phyloP scores from a whole-genome alignment of 1,284 basidiomycete genomes.

The Cutaneotrichosporon arboriforme region DNA sequence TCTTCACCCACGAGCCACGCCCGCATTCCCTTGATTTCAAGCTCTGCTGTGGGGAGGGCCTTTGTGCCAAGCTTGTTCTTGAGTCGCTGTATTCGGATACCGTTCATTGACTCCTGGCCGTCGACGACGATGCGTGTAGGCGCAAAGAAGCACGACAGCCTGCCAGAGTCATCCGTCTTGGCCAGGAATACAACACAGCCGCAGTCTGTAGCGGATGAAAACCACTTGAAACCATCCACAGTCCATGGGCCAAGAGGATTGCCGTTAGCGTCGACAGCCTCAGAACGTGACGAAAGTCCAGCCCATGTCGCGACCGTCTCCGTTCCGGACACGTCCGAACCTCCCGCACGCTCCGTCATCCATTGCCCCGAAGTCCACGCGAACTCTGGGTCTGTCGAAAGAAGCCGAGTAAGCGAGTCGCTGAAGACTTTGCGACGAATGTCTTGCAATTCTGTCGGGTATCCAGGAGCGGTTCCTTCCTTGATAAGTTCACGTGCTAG shows the following conservation, averaged over 20 bases:
- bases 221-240: constrained; percentile 73
- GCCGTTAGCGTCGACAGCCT: constrained; percentile 11
- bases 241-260: constrained; percentile 16
- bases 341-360: constrained; percentile 77
- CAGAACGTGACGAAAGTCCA: background rate
- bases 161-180: constrained; percentile 44
- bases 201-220: constrained; percentile 69
- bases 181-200: constrained; percentile 15
- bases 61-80: constrained; percentile 77
- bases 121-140: constrained; percentile 52
- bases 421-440: constrained; percentile 11
- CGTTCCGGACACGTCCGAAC: constrained; percentile 68
- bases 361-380: constrained; percentile 74
- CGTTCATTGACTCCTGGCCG: constrained; percentile 54
- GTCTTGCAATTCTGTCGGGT: background rate
- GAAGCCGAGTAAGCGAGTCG: constrained; percentile 12
- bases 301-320: constrained; percentile 63
- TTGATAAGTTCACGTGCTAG: constrained; percentile 4
- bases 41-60: constrained; percentile 69
- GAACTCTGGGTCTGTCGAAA: constrained; percentile 51
- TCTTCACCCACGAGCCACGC: constrained; percentile 62
- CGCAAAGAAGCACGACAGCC: constrained; percentile 61
- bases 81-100: constrained; percentile 64
- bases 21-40: constrained; percentile 59
- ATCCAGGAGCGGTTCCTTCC: background rate